Base-by-base conservation (phyloP, 1,139 yeast species). In the Yamadazyma epiphylla region DNA sequence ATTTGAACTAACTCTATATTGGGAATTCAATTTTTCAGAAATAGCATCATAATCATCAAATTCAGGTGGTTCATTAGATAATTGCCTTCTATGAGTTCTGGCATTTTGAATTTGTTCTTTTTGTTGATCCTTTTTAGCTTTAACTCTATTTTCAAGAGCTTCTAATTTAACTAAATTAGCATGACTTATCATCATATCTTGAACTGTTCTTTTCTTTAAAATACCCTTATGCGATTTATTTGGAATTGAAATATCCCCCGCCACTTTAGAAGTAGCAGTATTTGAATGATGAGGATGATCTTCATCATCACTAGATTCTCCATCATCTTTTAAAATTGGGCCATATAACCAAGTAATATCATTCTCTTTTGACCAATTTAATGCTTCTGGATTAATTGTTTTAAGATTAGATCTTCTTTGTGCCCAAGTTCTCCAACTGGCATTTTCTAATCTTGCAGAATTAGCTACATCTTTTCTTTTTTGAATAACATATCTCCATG, bases 401-500 rank as follows among this genome's bases (percentile, higher is more conserved):
- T 72, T 72, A 40, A 82, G 60, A 41, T 77, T 70, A 35, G 76
- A 70, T 45, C 84, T 68, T 26, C 83, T 73, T 53, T 83, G 86
- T n/a, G 85, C 84, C 94, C 91, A 83, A 2, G 89, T 84, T 58
- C 94, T 68, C 94, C 94, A 83, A 27, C 84, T 74, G 0, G 91
- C 91, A 53, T 83, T 83, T 51, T 83, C 91, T 33, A 83, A 60
- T 42, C 94, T 64, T 3, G 82, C 71, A 2, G 77, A 62, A 48
- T 77, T 77, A 13, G 87, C 86, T 15, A 80, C 78, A 46, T 78
- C 83, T 41, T 84, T 83, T 31, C 95, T 74, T 46, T 85, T 80
- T 41, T 79, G 64, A 27, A 87, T 89, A 38, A 91, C 84, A 54
- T 91, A 91, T 42, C 96, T 71, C 98, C 98, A 91, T 22, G 95